phyloP scores from a whole-genome alignment of 2,329 filamentous ascomycete species.

The Arthrinium phaeospermum region DNA sequence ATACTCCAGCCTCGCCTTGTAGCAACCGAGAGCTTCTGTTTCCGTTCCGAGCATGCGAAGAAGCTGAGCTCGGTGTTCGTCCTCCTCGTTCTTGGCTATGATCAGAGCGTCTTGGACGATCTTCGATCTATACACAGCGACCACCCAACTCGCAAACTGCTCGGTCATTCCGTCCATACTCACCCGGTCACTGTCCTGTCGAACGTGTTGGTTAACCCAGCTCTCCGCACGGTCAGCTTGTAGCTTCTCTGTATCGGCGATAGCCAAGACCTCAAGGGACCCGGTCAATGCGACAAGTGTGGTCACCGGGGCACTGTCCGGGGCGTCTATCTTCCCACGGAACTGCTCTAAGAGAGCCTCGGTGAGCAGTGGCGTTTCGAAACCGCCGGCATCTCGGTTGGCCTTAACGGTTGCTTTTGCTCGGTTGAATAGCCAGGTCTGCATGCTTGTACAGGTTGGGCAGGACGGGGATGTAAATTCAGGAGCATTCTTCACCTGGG shows the following conservation, averaged over 20 bases:
- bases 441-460: constrained; percentile 10
- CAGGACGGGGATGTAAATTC: constrained; percentile 19
- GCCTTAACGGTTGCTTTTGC: neutral
- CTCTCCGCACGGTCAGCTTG: neutral
- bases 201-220: neutral
- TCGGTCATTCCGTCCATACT: neutral
- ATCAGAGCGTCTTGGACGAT: constrained; percentile 14
- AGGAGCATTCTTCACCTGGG: neutral
- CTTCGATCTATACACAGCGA: neutral
- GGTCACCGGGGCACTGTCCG: neutral
- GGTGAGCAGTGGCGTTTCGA: neutral
- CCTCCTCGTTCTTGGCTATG: constrained; percentile 3
- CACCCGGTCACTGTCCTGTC: neutral
- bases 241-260: neutral
- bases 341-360: neutral
- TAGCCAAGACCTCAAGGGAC: neutral
- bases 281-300: neutral
- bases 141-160: constrained; percentile 19
- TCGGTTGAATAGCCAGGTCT: neutral
- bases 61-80: neutral
- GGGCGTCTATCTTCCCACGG: neutral
- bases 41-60: neutral
- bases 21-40: neutral
- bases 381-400: neutral
- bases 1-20: constrained; percentile 20